These are phyloP conservation scores for Kodamaea laetipori DNA, from an alignment of 805 yeast species.

Conservation along the genomic window DNA sequence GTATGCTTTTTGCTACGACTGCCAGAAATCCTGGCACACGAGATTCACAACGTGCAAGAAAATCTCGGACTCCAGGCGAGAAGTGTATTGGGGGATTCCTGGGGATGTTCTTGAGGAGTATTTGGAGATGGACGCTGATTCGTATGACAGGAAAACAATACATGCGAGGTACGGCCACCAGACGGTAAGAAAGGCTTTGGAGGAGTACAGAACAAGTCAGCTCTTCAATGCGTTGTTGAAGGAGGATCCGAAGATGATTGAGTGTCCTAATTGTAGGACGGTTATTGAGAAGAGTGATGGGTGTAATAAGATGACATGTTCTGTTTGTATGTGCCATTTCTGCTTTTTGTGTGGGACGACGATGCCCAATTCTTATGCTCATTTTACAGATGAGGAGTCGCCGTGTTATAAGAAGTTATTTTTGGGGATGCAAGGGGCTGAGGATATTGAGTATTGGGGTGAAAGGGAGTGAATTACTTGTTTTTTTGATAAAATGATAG, in stretches of 20 bases:
- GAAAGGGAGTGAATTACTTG: too few relatives aligned
- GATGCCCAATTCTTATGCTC: conserved; percentile 51
- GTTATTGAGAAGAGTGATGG: conserved; percentile 60
- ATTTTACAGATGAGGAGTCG: conserved; percentile 45
- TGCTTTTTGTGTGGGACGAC: conserved; percentile 58
- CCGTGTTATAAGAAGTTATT: conserved; percentile 54
- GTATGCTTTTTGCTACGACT: conserved; percentile 57
- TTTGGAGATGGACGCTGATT: conserved; percentile 2
- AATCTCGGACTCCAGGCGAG: conserved; percentile 15
- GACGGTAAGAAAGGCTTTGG: conserved; percentile 42
- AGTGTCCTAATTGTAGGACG: conserved; percentile 54
- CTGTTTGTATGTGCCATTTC: conserved; percentile 48
- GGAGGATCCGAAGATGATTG: conserved; percentile 28
- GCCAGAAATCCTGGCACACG: conserved; percentile 67
- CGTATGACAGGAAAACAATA: conserved; percentile 24
- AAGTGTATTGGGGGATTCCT: conserved; percentile 26
- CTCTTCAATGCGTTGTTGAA: conserved; percentile 46
- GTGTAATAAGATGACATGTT: conserved; percentile 64
- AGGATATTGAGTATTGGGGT: conserved; percentile 10
- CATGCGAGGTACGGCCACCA: conserved; percentile 48
- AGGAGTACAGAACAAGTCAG: conserved; percentile 49
- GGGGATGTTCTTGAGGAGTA: neutral
- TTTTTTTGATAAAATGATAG: too few relatives aligned
- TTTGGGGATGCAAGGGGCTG: conserved; percentile 46
- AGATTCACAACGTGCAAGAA: conserved; percentile 46